phyloP scores from a whole-genome alignment of 1,284 basidiomycete genomes.

The Trichosporon faecale region DNA sequence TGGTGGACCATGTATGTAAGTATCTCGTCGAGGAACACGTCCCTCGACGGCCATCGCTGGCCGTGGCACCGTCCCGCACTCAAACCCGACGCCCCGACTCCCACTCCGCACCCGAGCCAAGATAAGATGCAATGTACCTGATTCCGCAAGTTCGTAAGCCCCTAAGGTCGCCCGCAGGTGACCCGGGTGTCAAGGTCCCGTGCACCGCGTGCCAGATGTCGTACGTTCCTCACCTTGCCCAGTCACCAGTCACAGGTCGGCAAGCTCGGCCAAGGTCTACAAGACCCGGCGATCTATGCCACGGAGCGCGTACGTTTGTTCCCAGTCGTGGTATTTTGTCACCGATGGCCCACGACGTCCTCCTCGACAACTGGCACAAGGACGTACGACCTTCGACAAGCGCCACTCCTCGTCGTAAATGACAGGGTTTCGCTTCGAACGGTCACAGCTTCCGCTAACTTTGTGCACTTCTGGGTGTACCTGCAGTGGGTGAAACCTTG shows the following conservation, averaged over 20 bases:
- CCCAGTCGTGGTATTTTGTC: not conserved
- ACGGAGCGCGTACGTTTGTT: not conserved
- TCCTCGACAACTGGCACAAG: not conserved
- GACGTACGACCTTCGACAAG: not conserved
- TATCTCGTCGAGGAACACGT: not conserved
- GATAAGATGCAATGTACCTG: slow-evolving; percentile 12
- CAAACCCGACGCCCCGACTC: not conserved
- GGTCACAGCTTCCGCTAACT: not conserved
- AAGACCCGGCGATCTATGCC: not conserved
- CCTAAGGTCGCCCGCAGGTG: not conserved
- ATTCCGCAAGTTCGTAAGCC: not conserved
- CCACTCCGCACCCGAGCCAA: not conserved
- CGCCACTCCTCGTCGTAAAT: not conserved
- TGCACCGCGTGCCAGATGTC: not conserved
- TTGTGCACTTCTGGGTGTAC: not conserved
- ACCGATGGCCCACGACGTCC: not conserved
- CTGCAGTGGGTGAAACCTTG: not conserved
- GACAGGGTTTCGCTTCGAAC: not conserved
- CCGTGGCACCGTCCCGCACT: not conserved
- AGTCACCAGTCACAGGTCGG: not conserved
- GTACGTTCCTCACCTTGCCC: not conserved
- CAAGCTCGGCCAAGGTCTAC: not conserved
- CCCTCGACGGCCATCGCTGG: not conserved
- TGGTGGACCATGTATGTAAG: not conserved
- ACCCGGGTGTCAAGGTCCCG: not conserved